Evolutionary conservation across 2,329 filamentous ascomycete genomes (phyloP).

Genomic region (Trichothecium sympodiale): DNA sequence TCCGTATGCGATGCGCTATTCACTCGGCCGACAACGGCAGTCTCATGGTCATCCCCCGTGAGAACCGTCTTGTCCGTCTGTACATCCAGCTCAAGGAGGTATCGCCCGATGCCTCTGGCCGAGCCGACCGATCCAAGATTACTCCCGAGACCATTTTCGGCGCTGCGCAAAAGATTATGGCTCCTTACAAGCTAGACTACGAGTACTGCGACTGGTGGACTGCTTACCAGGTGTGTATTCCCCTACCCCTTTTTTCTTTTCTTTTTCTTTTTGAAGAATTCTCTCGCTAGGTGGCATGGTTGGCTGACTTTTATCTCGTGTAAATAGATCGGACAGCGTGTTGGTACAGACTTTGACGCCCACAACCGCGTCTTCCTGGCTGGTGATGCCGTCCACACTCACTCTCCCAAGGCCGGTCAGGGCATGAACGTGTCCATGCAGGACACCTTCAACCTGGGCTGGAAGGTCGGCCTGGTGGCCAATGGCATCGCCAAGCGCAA

Average conservation of each 20-base stretch:
- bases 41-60: constrained; percentile 54
- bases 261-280: no score
- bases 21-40: constrained; percentile 44
- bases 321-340: constrained; percentile 46
- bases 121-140: constrained; percentile 49
- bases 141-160: constrained; percentile 52
- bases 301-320: no score
- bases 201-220: constrained; percentile 54
- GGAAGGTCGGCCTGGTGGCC: constrained; percentile 37
- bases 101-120: no score
- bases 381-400: constrained; percentile 52
- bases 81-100: constrained; percentile 48
- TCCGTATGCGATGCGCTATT: constrained; percentile 46
- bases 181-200: constrained; percentile 56
- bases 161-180: constrained; percentile 52
- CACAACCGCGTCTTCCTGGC: constrained; percentile 55
- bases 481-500: constrained; percentile 29
- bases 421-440: constrained; percentile 62
- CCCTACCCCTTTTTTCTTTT: no score
- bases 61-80: constrained; percentile 50
- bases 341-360: constrained; percentile 45
- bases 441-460: constrained; percentile 43
- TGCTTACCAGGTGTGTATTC: constrained; percentile 41
- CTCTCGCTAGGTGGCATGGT: no score
- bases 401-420: constrained; percentile 52